Evolutionary conservation across 2,329 filamentous ascomycete species (phyloP).

Genomic region (Penicillium frequentans): DNA sequence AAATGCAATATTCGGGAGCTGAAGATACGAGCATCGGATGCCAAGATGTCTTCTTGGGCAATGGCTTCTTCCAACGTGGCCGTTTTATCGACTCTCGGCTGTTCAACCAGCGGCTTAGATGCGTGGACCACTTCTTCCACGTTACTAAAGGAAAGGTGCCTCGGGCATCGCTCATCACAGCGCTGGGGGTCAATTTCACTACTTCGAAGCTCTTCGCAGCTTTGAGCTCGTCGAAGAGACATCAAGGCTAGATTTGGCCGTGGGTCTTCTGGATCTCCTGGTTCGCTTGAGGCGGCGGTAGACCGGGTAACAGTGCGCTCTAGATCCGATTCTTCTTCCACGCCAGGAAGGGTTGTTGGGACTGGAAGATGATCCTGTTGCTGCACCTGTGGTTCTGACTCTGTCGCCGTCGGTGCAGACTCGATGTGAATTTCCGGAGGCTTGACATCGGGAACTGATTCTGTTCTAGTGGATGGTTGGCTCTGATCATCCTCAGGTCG

Average conservation of each 20-base stretch:
- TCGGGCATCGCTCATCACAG: constrained; percentile 35
- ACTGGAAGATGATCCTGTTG: constrained; percentile 7
- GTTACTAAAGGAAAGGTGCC: constrained; percentile 49
- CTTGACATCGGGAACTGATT: constrained; percentile 16
- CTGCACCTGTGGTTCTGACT: constrained; percentile 19
- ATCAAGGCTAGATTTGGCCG: constrained; percentile 26
- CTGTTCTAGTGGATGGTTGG: constrained; percentile 5
- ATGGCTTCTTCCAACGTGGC: constrained; percentile 43
- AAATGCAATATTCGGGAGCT: constrained; percentile 39
- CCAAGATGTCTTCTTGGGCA: constrained; percentile 39
- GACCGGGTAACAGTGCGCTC: constrained; percentile 31
- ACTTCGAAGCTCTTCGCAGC: constrained; percentile 29
- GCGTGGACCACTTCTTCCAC: constrained; percentile 46
- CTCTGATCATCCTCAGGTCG: constrained; percentile 15
- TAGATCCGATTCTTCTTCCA: constrained; percentile 31
- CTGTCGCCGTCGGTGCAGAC: constrained; percentile 19
- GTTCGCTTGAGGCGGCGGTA: constrained; percentile 30
- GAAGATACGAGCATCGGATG: constrained; percentile 37
- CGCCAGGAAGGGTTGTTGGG: constrained; percentile 13
- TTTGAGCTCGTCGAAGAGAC: constrained; percentile 40
- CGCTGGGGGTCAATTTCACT: constrained; percentile 18
- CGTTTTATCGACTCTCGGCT: constrained; percentile 32
- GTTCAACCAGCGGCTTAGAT: constrained; percentile 32
- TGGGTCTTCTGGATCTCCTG: constrained; percentile 20
- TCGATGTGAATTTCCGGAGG: constrained; percentile 38